These are phyloP conservation scores for Isabelozyma gotoi DNA, from an alignment of 805 yeast species.

Conservation along the genomic window DNA sequence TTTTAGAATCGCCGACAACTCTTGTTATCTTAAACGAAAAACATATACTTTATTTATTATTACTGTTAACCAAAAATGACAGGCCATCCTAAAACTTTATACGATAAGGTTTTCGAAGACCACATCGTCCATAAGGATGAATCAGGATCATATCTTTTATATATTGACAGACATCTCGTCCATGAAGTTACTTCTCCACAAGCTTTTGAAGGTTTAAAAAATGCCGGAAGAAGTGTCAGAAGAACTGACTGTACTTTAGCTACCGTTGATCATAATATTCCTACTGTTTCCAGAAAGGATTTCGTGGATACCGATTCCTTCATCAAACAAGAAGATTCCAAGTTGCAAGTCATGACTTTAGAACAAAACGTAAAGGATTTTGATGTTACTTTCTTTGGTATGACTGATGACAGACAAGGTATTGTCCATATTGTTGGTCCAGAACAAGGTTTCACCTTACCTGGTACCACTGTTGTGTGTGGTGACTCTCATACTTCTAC, in stretches of 20 bases:
- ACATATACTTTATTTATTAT: too few relatives aligned
- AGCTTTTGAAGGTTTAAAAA: constrained; percentile 92
- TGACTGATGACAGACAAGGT: constrained; percentile 94
- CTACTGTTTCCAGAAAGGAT: constrained; percentile 81
- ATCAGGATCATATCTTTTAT: constrained; percentile 80
- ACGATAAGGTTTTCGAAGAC: constrained; percentile 95
- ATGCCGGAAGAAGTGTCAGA: constrained; percentile 87
- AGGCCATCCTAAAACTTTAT: constrained; percentile 64
- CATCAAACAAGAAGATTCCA: constrained; percentile 87
- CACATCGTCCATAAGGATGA: constrained; percentile 90
- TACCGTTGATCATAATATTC: constrained; percentile 96
- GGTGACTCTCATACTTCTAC: constrained; percentile 99
- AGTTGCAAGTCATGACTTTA: constrained; percentile 86
- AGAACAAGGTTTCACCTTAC: constrained; percentile 97
- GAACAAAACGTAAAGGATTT: constrained; percentile 91
- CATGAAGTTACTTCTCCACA: constrained; percentile 99
- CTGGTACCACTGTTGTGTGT: constrained; percentile 98
- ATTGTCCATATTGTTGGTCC: constrained; percentile 99
- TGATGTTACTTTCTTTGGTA: constrained; percentile 89
- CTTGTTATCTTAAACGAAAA: too few relatives aligned
- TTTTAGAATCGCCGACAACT: background rate
- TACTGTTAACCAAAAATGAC: constrained; percentile 11
- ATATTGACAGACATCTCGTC: constrained; percentile 94
- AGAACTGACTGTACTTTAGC: constrained; percentile 91
- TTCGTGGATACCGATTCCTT: constrained; percentile 75